Evolutionary conservation across 805 yeast species (phyloP).

Genomic region (Ogataea dorogensis): DNA sequence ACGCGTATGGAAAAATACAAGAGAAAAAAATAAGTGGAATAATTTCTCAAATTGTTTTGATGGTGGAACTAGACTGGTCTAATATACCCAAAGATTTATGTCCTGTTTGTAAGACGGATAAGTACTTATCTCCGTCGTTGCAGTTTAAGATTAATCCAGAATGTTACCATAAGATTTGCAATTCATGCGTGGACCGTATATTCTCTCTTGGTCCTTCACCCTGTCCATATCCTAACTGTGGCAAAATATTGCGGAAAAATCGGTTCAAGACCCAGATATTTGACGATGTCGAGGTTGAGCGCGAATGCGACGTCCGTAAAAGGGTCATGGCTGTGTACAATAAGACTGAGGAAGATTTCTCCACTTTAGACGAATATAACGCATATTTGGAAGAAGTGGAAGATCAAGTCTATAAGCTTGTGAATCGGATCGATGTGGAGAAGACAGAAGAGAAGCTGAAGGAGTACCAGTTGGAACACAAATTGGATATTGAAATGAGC

Average conservation of each 20-base stretch:
- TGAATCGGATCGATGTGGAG: slow-evolving; percentile 66
- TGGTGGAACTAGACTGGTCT: slow-evolving; percentile 37
- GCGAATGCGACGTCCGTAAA: slow-evolving; percentile 87
- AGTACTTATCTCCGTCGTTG: slow-evolving; percentile 91
- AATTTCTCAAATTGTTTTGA: slow-evolving; percentile 7
- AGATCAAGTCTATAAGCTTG: slow-evolving; percentile 71
- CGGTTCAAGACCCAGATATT: slow-evolving; percentile 90
- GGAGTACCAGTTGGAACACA: slow-evolving; percentile 71
- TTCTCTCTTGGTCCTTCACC: slow-evolving; percentile 94
- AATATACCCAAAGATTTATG: slow-evolving; percentile 54
- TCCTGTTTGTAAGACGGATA: slow-evolving; percentile 95
- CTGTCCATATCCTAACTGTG: slow-evolving; percentile 93
- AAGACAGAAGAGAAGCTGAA: slow-evolving; percentile 63
- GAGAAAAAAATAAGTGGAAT: background rate
- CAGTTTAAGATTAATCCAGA: slow-evolving; percentile 91
- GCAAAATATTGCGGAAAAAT: slow-evolving; percentile 80
- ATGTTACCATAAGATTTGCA: slow-evolving; percentile 97
- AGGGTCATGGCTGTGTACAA: slow-evolving; percentile 76
- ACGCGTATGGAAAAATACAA: slow-evolving; percentile 4
- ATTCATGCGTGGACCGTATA: slow-evolving; percentile 92
- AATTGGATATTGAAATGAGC: slow-evolving; percentile 71
- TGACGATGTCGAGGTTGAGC: slow-evolving; percentile 86
- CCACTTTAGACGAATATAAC: slow-evolving; percentile 58
- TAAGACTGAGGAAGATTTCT: slow-evolving; percentile 74
- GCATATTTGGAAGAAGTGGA: slow-evolving; percentile 83